A percentile compares a stretch with the other conserved stretches of the same genome.
These are phyloP conservation scores for Physocladia obscura DNA, from an alignment of 192 early-diverging fungal genomes.

Conservation along the genomic window DNA sequence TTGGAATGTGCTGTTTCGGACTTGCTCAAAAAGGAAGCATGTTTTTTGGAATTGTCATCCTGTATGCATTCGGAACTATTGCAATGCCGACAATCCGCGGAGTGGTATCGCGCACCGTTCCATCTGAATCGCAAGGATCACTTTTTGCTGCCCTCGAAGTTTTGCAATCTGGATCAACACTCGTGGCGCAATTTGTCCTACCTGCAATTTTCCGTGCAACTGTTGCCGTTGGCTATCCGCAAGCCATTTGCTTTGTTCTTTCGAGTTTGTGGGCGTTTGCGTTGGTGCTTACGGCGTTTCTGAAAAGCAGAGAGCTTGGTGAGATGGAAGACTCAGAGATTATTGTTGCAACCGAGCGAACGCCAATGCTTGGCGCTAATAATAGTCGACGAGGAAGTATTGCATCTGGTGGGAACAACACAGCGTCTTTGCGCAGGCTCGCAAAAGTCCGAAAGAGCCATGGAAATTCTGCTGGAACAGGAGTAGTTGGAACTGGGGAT, in stretches of 20 bases:
- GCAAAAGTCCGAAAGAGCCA: no score
- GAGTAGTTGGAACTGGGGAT: neutral
- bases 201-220: slow-evolving; percentile 4
- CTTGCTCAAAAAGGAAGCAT: slow-evolving; percentile 31
- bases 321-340: neutral
- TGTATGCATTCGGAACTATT: slow-evolving; percentile 6
- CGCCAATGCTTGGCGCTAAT: neutral
- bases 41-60: slow-evolving; percentile 24
- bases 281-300: neutral
- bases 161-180: neutral
- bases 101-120: slow-evolving; percentile 34
- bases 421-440: neutral
- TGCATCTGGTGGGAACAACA: no score
- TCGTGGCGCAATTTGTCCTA: neutral
- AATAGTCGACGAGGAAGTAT: neutral
- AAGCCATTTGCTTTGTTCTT: slow-evolving; percentile 15
- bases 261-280: slow-evolving; percentile 1
- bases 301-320: slow-evolving; percentile 19
- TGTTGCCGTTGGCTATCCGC: neutral
- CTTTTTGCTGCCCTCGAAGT: slow-evolving; percentile 24
- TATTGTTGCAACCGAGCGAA: neutral
- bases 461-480: neutral
- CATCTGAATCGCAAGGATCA: slow-evolving; percentile 31
- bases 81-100: slow-evolving; percentile 38
- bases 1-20: slow-evolving; percentile 20